Evolutionary conservation across 805 yeast genomes (phyloP).

Genomic region (Cyberlindnera euphorbiiphila): DNA sequence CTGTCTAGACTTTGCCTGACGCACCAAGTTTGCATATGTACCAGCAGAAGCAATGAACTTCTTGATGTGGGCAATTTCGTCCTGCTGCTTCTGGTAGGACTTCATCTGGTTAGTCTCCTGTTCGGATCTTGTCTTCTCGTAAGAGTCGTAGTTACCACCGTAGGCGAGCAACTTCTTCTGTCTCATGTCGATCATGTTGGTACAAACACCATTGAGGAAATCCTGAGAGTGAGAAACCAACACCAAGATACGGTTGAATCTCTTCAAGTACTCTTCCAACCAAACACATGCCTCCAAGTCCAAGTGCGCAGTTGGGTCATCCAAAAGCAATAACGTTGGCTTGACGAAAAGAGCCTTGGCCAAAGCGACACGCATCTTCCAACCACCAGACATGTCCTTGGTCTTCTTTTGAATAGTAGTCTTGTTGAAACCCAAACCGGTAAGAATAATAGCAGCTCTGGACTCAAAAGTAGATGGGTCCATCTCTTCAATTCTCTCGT

Average conservation of each 20-base stretch:
- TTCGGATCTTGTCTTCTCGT: conserved; percentile 91
- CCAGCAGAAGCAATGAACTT: conserved; percentile 99
- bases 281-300: conserved; percentile 99
- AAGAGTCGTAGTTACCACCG: conserved; percentile 99
- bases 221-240: conserved; percentile 98
- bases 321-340: conserved; percentile 90
- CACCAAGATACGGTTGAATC: conserved; percentile 89
- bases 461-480: conserved; percentile 95
- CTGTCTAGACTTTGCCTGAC: conserved; percentile 98
- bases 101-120: conserved; percentile 97
- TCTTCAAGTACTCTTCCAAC: conserved; percentile 96
- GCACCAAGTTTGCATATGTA: conserved; percentile 97
- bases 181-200: conserved; percentile 98
- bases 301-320: conserved; percentile 99
- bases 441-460: conserved; percentile 91
- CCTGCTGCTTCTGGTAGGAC: conserved; percentile 96
- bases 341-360: conserved; percentile 97
- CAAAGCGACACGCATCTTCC: conserved; percentile 99
- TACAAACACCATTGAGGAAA: conserved; percentile 98
- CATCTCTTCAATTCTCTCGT: conserved; percentile 93
- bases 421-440: conserved; percentile 94
- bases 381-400: conserved; percentile 99
- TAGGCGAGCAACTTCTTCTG: conserved; percentile 64
- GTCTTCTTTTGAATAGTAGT: conserved; percentile 88
- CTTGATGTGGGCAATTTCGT: conserved; percentile 96